Conservation (phyloP, 1,284 basidiomycete species). For the Paramarasmius palmivorus region DNA sequence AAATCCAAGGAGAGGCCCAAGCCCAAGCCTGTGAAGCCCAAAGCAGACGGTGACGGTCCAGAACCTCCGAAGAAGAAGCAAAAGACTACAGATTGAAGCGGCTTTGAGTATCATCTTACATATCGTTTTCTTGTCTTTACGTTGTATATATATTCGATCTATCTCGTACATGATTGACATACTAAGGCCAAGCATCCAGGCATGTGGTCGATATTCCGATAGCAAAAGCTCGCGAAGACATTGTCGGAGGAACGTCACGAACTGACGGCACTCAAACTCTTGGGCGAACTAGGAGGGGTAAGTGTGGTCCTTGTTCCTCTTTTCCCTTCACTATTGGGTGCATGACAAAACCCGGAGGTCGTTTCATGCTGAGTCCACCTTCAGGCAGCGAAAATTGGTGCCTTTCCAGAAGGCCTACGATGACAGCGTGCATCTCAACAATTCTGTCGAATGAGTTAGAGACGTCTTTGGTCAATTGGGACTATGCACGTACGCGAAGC, state of each 20-base stretch:
- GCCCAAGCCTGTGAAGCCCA: slow-evolving; percentile 31
- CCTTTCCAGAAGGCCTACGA: slow-evolving; percentile 10
- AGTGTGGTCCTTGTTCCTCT: slow-evolving; percentile 9
- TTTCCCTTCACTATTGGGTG: slow-evolving; percentile 11
- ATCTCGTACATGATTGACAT: no score
- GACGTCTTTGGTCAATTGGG: background rate
- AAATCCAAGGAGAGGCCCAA: slow-evolving; percentile 53
- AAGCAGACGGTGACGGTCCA: slow-evolving; percentile 35
- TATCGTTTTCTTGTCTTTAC: no score
- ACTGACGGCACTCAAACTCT: no score
- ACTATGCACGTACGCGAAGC: slow-evolving; percentile 12
- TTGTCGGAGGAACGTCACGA: no score
- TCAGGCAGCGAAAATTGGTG: slow-evolving; percentile 10
- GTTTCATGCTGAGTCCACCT: slow-evolving; percentile 5
- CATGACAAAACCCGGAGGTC: slow-evolving; percentile 4
- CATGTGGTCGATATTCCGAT: no score
- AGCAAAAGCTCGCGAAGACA: no score
- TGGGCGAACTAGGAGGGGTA: slow-evolving; percentile 7
- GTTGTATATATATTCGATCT: no score
- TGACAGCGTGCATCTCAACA: slow-evolving; percentile 13
- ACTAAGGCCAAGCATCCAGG: no score
- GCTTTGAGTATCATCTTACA: no score
- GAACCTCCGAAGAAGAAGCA: slow-evolving; percentile 31
- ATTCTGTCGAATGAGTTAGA: background rate
- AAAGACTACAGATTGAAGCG: slow-evolving; percentile 26